Evolutionary conservation across 768 basidiomycete species (phyloP).

Genomic region (Amanita inopinata): DNA sequence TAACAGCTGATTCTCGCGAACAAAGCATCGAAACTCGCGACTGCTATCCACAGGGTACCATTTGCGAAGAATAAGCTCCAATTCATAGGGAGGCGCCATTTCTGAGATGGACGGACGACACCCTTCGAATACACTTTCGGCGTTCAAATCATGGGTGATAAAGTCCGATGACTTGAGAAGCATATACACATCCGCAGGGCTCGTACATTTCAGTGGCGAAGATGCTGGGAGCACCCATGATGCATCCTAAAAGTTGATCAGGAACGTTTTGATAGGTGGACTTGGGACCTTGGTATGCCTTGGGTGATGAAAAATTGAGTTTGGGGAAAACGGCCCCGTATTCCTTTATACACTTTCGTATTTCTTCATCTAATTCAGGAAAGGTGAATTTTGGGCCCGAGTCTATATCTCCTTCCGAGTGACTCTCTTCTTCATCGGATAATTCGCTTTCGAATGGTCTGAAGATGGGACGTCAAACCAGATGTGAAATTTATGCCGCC

Average conservation of each 20-base stretch:
- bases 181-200: slow-evolving; percentile 85
- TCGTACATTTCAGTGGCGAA: slow-evolving; percentile 77
- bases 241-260: slow-evolving; percentile 55
- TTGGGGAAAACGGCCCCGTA: slow-evolving; percentile 92
- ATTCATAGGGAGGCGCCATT: slow-evolving; percentile 32
- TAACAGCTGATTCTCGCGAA: slow-evolving; percentile 57
- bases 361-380: slow-evolving; percentile 70
- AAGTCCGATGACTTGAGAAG: slow-evolving; percentile 92
- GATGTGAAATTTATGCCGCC: neutral
- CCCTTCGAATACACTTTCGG: slow-evolving; percentile 54
- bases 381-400: slow-evolving; percentile 46
- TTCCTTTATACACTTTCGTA: slow-evolving; percentile 50
- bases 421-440: slow-evolving; percentile 43
- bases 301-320: slow-evolving; percentile 93
- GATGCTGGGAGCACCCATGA: slow-evolving; percentile 83
- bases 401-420: slow-evolving; percentile 18
- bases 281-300: slow-evolving; percentile 33
- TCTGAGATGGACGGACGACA: slow-evolving; percentile 25
- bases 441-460: slow-evolving; percentile 48
- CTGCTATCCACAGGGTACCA: slow-evolving; percentile 83
- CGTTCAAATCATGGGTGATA: slow-evolving; percentile 65
- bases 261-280: neutral
- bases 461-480: slow-evolving; percentile 2
- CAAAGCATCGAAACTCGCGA: slow-evolving; percentile 88
- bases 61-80: slow-evolving; percentile 83